These are phyloP conservation scores for Carex arenaria DNA, from an alignment of 202 grass and related monocot genomes.

Conservation along the genomic window DNA sequence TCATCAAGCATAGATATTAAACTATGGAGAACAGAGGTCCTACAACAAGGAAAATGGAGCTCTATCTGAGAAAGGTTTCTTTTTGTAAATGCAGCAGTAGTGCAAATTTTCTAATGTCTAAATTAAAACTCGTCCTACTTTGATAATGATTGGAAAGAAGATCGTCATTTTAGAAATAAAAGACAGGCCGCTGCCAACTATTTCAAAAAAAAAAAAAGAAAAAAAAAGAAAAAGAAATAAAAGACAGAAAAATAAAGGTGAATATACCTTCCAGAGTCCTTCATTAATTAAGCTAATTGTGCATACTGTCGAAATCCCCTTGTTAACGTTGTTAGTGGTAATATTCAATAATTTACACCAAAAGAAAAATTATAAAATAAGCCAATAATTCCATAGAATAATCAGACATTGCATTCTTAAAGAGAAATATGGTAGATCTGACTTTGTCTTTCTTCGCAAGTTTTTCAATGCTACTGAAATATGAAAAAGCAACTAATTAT, in stretches of 20 bases:
- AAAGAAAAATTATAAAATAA: background rate
- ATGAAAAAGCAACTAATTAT: no score
- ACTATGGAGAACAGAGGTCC: constrained; percentile 65
- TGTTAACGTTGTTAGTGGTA: constrained; percentile 75
- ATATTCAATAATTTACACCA: constrained; percentile 15
- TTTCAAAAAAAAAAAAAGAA: no score
- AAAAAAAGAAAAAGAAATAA: no score
- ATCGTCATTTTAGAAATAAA: background rate
- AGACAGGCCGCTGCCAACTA: background rate
- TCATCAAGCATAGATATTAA: constrained; percentile 71
- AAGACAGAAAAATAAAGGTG: no score
- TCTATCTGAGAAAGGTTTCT: background rate
- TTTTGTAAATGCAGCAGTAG: background rate
- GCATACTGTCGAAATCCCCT: constrained; percentile 95
- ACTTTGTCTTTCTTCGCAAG: background rate
- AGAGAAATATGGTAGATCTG: background rate
- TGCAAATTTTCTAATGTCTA: background rate
- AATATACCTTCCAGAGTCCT: constrained; percentile 75
- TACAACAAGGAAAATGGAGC: constrained; percentile 32
- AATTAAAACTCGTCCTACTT: background rate
- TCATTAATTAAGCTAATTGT: constrained; percentile 60
- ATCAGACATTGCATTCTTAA: background rate
- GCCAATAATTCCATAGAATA: background rate
- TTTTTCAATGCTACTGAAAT: background rate
- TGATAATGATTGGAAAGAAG: background rate